These are phyloP conservation scores for Colletotrichum chrysophilum DNA, from an alignment of 2,329 filamentous ascomycete genomes.

Conservation along the genomic window DNA sequence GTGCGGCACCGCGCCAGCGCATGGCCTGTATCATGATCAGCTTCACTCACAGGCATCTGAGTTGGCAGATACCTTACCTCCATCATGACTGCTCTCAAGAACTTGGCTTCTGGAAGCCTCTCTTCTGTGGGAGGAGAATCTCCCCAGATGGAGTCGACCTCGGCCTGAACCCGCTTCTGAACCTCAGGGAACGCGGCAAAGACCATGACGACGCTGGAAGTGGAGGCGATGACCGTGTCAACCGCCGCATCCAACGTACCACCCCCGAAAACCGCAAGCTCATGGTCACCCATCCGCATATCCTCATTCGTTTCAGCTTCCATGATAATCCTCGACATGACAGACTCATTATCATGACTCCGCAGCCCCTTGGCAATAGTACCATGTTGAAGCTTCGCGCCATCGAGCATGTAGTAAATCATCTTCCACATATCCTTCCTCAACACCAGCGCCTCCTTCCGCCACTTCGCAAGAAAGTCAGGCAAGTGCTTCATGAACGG, in stretches of 20 bases:
- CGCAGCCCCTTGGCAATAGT: constrained; percentile 29
- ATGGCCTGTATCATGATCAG: constrained; percentile 23
- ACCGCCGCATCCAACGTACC: constrained; percentile 3
- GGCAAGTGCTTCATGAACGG: constrained; percentile 44
- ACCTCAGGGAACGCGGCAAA: constrained; percentile 27
- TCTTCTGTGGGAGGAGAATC: constrained; percentile 34
- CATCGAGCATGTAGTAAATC: constrained; percentile 42
- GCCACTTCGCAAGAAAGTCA: constrained; percentile 50
- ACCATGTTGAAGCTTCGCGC: constrained; percentile 31
- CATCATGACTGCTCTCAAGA: constrained; percentile 26
- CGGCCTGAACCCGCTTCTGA: constrained; percentile 28
- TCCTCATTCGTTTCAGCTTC: constrained; percentile 35
- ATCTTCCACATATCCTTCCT: constrained; percentile 41
- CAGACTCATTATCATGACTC: constrained; percentile 44
- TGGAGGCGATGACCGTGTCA: neutral
- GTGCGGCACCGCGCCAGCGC: constrained; percentile 45
- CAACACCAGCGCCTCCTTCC: constrained; percentile 43
- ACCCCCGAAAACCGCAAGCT: neutral
- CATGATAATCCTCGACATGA: constrained; percentile 44
- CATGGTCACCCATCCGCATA: neutral
- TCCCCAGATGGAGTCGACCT: constrained; percentile 29
- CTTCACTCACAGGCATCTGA: neutral
- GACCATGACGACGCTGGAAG: constrained; percentile 18
- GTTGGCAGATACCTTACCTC: neutral
- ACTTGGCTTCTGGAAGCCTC: constrained; percentile 22